Evolutionary conservation across 2,329 filamentous ascomycete species (phyloP), one percentile per base, ranked within the genome.

Genomic region (Chaetomiaceae sp.): DNA sequence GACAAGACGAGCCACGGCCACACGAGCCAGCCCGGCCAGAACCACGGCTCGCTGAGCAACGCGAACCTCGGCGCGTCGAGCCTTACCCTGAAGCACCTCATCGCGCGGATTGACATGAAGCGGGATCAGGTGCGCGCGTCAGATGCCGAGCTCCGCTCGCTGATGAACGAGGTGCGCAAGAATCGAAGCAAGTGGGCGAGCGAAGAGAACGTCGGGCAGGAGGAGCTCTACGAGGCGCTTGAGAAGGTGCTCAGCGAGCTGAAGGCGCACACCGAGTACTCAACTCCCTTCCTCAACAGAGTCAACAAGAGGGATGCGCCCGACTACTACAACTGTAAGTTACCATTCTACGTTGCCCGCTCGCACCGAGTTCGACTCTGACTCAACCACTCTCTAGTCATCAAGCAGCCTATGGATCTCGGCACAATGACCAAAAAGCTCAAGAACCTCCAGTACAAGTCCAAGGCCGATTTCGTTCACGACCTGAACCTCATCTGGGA

Each of bases 141-240:
- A 1, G 93, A 98, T 69, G 86, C 89, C 19, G 91, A 98, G 62
- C 73, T 98, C 49, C 82, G 93, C 49, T 88, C 85, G 40, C 71
- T 98, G 48, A 95, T 98, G 78, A 96, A 93, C 59, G 93, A 98
- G 66, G 93, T 98, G 15, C 81, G 93, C 54, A 98, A 97, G 67
- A 97, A 97, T 58, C 78, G 93, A 59, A 97, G 91, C 67, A 98
- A 98, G 69, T 98, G 93, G 93, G 91, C 93, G 3, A 97, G 86
- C 64, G 93, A 97, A 66, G 93, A 98, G 58, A 93, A 94, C 57
- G 85, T 98, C 51, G 91, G 93, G 49, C 93, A 98, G 67, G 93
- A 98, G 66, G 93, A 98, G 67, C 75, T 98, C 6, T 98, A 98
- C 63, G 93, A 98, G 69, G 88, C 93, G 10, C 76, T 93, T 12